Evolutionary conservation across 306 rosid genomes (phyloP), one percentile per base, ranked within the genome.

Genomic region (Trifolium pratense): DNA sequence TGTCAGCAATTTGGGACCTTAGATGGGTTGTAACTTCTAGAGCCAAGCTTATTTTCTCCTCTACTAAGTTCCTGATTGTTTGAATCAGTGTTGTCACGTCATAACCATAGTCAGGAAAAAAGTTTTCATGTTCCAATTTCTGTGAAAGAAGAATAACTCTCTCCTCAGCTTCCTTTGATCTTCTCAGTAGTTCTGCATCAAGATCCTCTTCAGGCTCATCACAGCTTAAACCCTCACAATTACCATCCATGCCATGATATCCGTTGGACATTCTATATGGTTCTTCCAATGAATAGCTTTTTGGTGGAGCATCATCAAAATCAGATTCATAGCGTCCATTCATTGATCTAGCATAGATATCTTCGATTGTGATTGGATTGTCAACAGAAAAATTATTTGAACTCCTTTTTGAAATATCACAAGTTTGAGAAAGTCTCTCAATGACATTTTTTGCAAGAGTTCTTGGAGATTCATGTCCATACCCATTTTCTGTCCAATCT

Each of bases 381-480:
- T 88, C 89, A 64, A 69, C 75, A 53, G 73, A 84, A 70, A 82
- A 60, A 36, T 89, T 89, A 42, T 82, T 81, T 62, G 85, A 75
- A 77, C 64, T 76, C 17, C 77, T 40, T 73, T 84, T 80, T 29
- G 89, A 82, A 70, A 71, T 55, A 70, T 74, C 81, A 80, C 79
- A 87, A 75, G 87, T 77, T 73, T 87, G 91, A 16, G 95, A 91
- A 74, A 91, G 94, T 77, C 94, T 91, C 82, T 93, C 96, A 51
- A 91, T 81, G 45, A 91, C 99, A 87, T 79, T 87, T 78, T 90
- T 90, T 17, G 97, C 99, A 68, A 91, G 86, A 73, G 88, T 89
- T 70, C 90, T 80, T 9, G 99, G 95, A 65, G 95, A 94, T 73
- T 87, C 95, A 63, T 82, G 83, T 70, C 87, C 96, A 74, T 80